Base-by-base conservation (phyloP, 2,329 filamentous ascomycete species). In the Shiraia bambusicola region DNA sequence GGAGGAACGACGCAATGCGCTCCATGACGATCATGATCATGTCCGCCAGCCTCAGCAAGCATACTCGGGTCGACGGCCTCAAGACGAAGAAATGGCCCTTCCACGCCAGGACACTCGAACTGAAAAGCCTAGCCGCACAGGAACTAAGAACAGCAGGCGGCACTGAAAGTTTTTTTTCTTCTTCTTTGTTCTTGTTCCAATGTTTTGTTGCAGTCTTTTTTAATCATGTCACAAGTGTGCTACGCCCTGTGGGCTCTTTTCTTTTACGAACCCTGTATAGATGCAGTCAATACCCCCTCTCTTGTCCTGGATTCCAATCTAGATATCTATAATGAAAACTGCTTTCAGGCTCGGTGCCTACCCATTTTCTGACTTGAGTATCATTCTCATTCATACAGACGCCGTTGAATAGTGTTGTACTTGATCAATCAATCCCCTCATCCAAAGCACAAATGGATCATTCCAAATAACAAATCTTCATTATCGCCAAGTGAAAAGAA, bases 11-110 rank as follows among this genome's bases (percentile, higher is more conserved):
- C 48, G 46, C 25, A 51, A 49, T 34, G 39, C 46, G 17, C 62
- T 60, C 24, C 49, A 57, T 9, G 52, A 56, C 8, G 45, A 43
- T 17, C 49, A 57, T 29, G 57, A 59, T 19, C 38, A 61, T 34
- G 58, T 67, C 19, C 62, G 57, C 22, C 53, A 49, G 11, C 63
- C 63, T 10, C 49, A 53, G 30, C 61, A 53, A 11, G 51, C 61
- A 2, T 61, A 67, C 36, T 59, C 58, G 29, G 55, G 56, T 4
- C 48, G 58, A 10, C 51, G 61, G 6, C 42, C 60, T 1, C 47
- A 42, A 6, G 64, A 67, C 15, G 64, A 63, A 30, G 64, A 67
- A 45, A 65, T 63, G 61, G 64, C 59, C 2, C 34, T 52, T 8
- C 53, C 55, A 13, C 52, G 54, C 17, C 38, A 56, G 9, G 58